phyloP scores from a whole-genome alignment of 2,329 filamentous ascomycete genomes.

The Stachybotrys echinatus region DNA sequence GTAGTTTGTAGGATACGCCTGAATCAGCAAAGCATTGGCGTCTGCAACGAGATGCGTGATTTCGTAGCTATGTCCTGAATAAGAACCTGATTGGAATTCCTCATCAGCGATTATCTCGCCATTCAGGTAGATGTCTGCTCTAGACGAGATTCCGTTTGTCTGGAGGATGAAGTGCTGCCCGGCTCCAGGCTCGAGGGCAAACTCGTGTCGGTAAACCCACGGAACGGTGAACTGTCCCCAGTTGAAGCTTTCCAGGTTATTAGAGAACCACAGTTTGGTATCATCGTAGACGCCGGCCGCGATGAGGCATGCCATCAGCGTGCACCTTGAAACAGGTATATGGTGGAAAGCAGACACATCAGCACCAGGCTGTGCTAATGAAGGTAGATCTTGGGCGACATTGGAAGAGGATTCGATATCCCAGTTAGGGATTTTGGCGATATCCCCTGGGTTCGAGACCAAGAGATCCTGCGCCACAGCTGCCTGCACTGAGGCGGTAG shows the following conservation, averaged over 20 bases:
- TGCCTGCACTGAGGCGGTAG: no score
- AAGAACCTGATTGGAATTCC: neutral
- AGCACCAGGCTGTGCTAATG: neutral
- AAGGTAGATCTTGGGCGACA: conserved; percentile 23
- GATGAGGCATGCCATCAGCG: conserved; percentile 4
- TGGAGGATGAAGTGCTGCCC: conserved; percentile 2
- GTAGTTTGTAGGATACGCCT: conserved; percentile 2
- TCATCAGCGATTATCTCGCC: conserved; percentile 1
- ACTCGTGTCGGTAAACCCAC: conserved; percentile 2
- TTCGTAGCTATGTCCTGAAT: conserved; percentile 1
- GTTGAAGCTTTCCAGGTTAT: conserved; percentile 2
- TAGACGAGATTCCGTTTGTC: conserved; percentile 3
- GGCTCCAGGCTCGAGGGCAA: neutral
- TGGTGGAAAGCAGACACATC: conserved; percentile 3
- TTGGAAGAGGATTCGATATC: conserved; percentile 39
- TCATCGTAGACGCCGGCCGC: neutral
- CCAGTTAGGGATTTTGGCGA: conserved; percentile 35
- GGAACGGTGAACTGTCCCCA: conserved; percentile 2
- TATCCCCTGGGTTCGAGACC: conserved; percentile 15
- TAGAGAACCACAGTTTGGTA: conserved; percentile 2
- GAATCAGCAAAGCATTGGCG: neutral
- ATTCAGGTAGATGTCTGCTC: conserved; percentile 2
- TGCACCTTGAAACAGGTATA: conserved; percentile 3
- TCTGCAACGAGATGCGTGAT: neutral
- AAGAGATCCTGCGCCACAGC: conserved; percentile 6